Evolutionary conservation across 306 rosid genomes (phyloP), one percentile per base, ranked within the genome.

Genomic region (Hippophae tibetana): DNA sequence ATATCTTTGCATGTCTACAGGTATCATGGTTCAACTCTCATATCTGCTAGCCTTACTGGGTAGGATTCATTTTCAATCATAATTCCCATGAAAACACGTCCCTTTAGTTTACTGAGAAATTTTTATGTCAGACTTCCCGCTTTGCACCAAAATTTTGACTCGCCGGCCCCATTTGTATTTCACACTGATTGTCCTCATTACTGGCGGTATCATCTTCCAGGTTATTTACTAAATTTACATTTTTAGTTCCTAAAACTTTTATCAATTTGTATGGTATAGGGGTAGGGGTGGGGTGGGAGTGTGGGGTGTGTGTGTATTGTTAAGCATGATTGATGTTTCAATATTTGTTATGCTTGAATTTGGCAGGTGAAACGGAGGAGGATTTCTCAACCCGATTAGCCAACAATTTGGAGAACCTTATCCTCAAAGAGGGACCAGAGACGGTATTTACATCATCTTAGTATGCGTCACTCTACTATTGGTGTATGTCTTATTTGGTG

Each of bases 181-280:
- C 96, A 92, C 76, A 92, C 95, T 10, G 99, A 92, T 66, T 92
- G 96, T 74, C 99, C 99, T 42, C 95, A 92, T 69, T 92, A 86
- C 67, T 92, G 99, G 99, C 95, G 96, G 54, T 75, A 57, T 79
- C 99, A 88, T 70, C 94, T 82, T 79, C 99, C 97, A 66, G 99
- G 97, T 52, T 56, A 63, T 74, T 59, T 66, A 44, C 57, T 18
- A 40, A 60, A 48, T 57, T 8, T 48, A 27, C 68, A 64, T 53
- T 56, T 74, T 26, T 13, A 58, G 43, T 46, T 56, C 49, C 10
- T 46, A 10, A 38, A 65, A 43, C 58, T 71, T 14, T 23, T 60
- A 47, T 47, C 23, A 57, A 13, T 53, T 45, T 49, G 53, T 49
- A 12, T n/a, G 53, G n/a, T 65, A 45, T 45, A 18, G 23, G 23